A percentile compares a stretch with the other conserved stretches of the same genome.
Conservation (phyloP, 1,284 basidiomycete species). For the Thelephora terrestris region DNA sequence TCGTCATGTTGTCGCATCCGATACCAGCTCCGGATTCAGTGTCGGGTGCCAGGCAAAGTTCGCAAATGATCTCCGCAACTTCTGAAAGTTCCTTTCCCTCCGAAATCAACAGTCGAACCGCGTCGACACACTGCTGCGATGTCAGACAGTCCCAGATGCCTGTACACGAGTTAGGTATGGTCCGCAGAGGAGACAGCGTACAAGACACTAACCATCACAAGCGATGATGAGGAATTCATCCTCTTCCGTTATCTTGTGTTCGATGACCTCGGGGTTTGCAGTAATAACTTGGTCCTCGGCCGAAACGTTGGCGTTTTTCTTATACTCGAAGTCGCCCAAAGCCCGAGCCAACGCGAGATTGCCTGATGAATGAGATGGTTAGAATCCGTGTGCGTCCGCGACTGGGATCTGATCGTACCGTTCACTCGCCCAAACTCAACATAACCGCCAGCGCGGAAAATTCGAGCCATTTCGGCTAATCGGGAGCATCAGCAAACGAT, state of each 20-base stretch:
- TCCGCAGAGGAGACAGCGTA: not conserved
- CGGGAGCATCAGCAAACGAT: constrained; percentile 2
- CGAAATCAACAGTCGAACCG: constrained; percentile 77
- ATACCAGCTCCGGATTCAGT: constrained; percentile 86
- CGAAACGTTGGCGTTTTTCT: constrained; percentile 77
- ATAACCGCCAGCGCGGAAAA: constrained; percentile 90
- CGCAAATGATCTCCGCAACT: constrained; percentile 87
- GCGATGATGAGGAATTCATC: constrained; percentile 96
- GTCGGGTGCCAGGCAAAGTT: constrained; percentile 91
- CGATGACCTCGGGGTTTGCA: constrained; percentile 84
- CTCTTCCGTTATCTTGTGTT: constrained; percentile 74
- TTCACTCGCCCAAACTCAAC: constrained; percentile 98
- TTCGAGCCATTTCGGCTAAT: constrained; percentile 78
- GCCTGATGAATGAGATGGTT: constrained; percentile 36
- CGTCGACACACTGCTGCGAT: constrained; percentile 91
- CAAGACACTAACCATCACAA: constrained; percentile 75
- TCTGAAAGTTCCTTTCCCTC: constrained; percentile 72
- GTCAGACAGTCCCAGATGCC: constrained; percentile 98
- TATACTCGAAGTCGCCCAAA: constrained; percentile 98
- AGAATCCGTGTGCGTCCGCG: constrained; percentile 4
- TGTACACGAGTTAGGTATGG: constrained; percentile 21
- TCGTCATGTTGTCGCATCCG: constrained; percentile 99
- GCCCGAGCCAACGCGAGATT: constrained; percentile 95
- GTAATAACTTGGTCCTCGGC: constrained; percentile 96
- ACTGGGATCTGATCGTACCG: constrained; percentile 42